phyloP scores from a whole-genome alignment of 805 yeast species.

The Metschnikowia proteae region DNA sequence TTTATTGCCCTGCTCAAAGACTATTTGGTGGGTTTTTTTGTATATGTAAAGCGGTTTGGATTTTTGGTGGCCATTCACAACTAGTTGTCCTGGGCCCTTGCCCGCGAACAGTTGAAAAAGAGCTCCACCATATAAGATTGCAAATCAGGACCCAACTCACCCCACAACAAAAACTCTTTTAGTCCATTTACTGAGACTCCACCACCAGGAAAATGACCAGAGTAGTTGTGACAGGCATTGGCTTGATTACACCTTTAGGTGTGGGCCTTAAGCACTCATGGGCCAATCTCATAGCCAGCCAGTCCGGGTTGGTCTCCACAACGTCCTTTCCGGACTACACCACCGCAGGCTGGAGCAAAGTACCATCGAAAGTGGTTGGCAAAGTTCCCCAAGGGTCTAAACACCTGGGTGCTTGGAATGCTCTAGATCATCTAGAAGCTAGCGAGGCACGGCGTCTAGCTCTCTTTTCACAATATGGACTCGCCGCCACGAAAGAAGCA shows the following conservation, averaged over 20 bases:
- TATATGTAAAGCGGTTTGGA: not conserved
- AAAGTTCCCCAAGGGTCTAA: constrained; percentile 53
- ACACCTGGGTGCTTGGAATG: constrained; percentile 49
- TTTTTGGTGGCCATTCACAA: not conserved
- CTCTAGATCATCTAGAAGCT: constrained; percentile 45
- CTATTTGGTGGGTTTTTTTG: not conserved
- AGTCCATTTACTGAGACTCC: not conserved
- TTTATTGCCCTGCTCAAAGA: too few relatives aligned
- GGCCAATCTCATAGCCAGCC: constrained; percentile 46
- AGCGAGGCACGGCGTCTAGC: constrained; percentile 61
- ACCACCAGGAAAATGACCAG: constrained; percentile 31
- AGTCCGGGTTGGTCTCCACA: constrained; percentile 61
- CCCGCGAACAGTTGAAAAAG: not conserved
- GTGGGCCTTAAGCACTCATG: constrained; percentile 56
- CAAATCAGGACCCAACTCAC: not conserved
- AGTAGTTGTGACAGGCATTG: constrained; percentile 92
- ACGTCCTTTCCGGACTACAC: constrained; percentile 35
- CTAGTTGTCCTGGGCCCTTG: not conserved
- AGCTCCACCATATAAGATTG: not conserved
- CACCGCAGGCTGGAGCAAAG: constrained; percentile 43
- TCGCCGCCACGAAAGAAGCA: constrained; percentile 77
- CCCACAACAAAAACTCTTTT: not conserved
- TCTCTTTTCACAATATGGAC: constrained; percentile 69
- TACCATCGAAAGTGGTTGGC: constrained; percentile 77
- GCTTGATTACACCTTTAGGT: constrained; percentile 83